Base-by-base conservation (phyloP, 805 yeast genomes). In the Wickerhamiella domercqiae region DNA sequence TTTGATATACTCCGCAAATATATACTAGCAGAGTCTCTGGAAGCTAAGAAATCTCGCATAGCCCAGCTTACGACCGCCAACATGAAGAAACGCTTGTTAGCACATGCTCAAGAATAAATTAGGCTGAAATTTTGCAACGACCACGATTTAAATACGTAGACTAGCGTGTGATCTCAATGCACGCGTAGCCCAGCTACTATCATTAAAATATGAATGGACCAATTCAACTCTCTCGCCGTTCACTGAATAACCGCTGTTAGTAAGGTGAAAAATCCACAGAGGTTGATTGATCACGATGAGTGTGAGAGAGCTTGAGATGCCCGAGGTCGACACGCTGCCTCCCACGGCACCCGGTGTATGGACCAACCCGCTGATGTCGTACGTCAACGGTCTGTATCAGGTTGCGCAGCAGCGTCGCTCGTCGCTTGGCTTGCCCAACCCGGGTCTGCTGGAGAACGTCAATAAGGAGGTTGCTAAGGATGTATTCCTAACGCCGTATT, bases 381-480 rank as follows among this genome's bases (percentile, higher is more conserved):
- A 32, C 30, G 42, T 46, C 32, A 46, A 40, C 43, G 21, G 33
- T 15, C 41, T 45, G 21, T 41, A 32, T 43, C 34, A 22, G 34
- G 14, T 37, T 24, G 40, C 44, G n/a, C 19, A 40, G 44, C 76
- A 75, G 49, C 93, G 84, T 60, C 75, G 97, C 59, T 68, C 71
- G 43, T 73, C 87, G 5, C 67, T 86, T 48, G 83, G 84, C 40
- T 73, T 90, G 57, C 63, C 72, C 51, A 82, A 84, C 64, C 98
- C 98, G 40, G 97, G 97, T 49, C 78, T 94, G 47, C 73, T 83
- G 59, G 97, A 86, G 66, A 82, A 83, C 65, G 67, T 87, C 59
- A 78, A 77, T 66, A 81, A 82, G 64, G 98, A 90, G 64, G 96
- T 84, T 41, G 66, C 86, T 46, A 78, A 86, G 62, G 97, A 87